phyloP scores from a whole-genome alignment of 2,329 filamentous ascomycete species.

The Dactylonectria estremocensis region DNA sequence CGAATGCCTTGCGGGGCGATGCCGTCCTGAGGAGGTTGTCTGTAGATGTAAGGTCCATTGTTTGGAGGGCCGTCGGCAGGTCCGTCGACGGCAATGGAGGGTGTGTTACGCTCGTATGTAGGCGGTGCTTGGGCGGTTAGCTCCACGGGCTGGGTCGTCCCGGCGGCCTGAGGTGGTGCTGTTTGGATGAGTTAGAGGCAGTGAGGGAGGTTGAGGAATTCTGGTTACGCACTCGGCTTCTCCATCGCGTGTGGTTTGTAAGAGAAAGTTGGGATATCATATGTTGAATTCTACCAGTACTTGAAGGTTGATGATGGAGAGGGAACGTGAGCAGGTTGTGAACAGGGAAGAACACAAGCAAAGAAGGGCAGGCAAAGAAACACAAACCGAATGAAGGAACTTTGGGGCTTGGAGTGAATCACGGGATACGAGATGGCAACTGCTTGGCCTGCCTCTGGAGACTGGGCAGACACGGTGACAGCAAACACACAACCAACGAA shows the following conservation, averaged over 20 bases:
- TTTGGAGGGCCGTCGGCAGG: not conserved
- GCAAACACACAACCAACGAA: not conserved
- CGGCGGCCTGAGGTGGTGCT: conserved; percentile 30
- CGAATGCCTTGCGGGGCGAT: not conserved
- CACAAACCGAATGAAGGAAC: too few relatives aligned
- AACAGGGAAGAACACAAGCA: not conserved
- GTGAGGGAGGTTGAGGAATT: not conserved
- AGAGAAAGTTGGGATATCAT: not conserved
- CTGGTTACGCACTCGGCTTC: conserved; percentile 35
- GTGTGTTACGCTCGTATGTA: conserved; percentile 12
- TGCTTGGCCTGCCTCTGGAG: not conserved
- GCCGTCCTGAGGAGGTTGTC: not conserved
- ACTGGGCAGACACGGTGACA: not conserved
- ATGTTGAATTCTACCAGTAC: not conserved
- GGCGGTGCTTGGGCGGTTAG: conserved; percentile 27
- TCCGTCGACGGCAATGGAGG: not conserved
- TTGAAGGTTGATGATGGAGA: not conserved
- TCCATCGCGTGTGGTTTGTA: conserved; percentile 35
- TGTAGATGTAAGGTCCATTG: not conserved
- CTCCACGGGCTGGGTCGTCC: conserved; percentile 4
- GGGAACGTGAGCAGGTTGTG: not conserved
- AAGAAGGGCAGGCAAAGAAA: not conserved
- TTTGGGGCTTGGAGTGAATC: not conserved
- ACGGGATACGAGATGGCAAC: not conserved
- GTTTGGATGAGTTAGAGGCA: not conserved